Conservation (phyloP, 1,139 yeast genomes). For the Saccharomycopsis phalli region DNA sequence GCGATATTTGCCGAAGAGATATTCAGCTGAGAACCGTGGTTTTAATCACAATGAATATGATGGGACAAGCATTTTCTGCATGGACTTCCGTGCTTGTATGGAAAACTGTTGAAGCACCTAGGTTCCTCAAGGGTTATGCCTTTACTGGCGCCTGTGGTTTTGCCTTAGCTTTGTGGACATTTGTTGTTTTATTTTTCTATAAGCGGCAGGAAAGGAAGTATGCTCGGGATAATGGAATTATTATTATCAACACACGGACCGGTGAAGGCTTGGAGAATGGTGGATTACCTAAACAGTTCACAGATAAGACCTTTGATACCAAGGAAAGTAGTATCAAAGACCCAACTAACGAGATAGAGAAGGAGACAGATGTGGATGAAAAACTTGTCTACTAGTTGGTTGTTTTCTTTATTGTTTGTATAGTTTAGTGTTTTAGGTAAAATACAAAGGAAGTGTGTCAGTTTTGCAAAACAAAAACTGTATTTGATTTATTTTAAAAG, state of each 20-base stretch:
- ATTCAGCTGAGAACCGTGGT: constrained; percentile 33
- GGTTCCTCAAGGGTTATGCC: constrained; percentile 27
- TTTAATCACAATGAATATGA: constrained; percentile 31
- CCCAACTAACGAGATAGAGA: too few species aligned
- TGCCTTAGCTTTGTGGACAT: constrained; percentile 21
- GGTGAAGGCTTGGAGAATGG: not conserved
- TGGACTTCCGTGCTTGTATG: constrained; percentile 34
- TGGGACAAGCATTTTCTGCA: constrained; percentile 33
- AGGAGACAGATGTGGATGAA: too few species aligned
- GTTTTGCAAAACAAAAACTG: too few species aligned
- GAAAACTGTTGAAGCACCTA: constrained; percentile 25
- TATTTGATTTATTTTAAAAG: too few species aligned
- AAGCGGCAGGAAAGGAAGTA: constrained; percentile 36
- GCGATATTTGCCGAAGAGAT: constrained; percentile 34
- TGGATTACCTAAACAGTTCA: too few species aligned
- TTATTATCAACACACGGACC: constrained; percentile 2
- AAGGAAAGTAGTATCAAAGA: too few species aligned
- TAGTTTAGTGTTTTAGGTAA: too few species aligned
- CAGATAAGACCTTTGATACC: too few species aligned
- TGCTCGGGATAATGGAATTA: constrained; percentile 39
- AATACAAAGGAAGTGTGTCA: too few species aligned
- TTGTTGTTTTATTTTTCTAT: constrained; percentile 35
- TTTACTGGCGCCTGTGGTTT: constrained; percentile 28
- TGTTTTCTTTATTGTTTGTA: too few species aligned
- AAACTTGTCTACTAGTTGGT: too few species aligned